Evolutionary conservation across 75 land plant genomes (phyloP), one percentile per base, ranked within the genome.

Genomic region (Ceratopteris richardii): DNA sequence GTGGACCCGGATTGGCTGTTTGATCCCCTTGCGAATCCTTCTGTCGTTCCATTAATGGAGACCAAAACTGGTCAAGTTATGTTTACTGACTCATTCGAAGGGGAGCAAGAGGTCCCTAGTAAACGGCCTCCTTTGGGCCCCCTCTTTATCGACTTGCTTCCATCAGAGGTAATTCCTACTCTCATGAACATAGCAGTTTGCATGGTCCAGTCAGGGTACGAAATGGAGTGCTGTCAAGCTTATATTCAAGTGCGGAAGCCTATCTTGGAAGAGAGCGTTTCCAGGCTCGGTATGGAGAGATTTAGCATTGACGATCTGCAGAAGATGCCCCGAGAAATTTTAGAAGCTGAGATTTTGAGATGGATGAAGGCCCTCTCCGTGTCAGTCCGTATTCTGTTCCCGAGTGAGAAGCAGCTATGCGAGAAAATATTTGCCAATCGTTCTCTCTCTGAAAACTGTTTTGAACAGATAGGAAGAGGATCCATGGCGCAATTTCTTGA

Each of bases 221-320:
- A 68, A 18, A 61, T 51, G 31, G 86, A 83, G 56, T 86, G 83
- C 27, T 42, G 43, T 24, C 76, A 82, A 29, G 79, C 68, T 12
- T 86, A 80, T 51, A 68, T 57, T 22, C 60, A 43, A 26, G 54
- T 72, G 29, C 61, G 86, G 26, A 82, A 72, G 54, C 66, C 73
- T 46, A 79, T 75, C 22, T 50, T 86, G 54, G 87, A 86, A 44
- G 87, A 80, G 31, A 71, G 80, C 57, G 70, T 86, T 19, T 63
- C 37, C 7, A 65, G 44, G 37, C 74, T 86, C 36, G 83, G 75
- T 44, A 51, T 82, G 24, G 81, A 80, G 70, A 83, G 74, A 52
- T 39, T 82, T 31, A 80, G 83, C 50, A 83, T 83, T 36, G 90
- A 83, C 37, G 90, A 86, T 37, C 74, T 82, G 48, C 59, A 77